Evolutionary conservation across 2,329 filamentous ascomycete species (phyloP), one percentile per base, ranked within the genome.

Genomic region (Fusarium guadeloupense): DNA sequence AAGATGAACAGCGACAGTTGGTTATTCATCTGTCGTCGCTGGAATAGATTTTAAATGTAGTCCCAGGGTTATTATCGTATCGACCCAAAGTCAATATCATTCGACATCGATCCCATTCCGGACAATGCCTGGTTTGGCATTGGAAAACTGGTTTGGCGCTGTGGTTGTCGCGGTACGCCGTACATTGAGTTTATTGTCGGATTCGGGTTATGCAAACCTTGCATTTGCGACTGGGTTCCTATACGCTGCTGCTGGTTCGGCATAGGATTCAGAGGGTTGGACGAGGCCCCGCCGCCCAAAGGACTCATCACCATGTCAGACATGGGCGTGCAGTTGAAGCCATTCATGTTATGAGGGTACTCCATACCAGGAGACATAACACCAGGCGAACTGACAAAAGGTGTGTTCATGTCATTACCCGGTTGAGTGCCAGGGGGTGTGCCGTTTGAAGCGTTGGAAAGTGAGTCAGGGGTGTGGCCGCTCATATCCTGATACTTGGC

Each of bases 301-400:
- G 80, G 80, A 30, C 76, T 83, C 76, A 85, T 82, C 33, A 83
- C 77, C 71, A 86, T 81, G 8, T 86, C 83, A 2, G 81, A 73
- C 59, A 86, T 82, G 9, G 80, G 72, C 17, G 75, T 77, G 28
- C 71, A 76, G 44, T 62, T 64, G 23, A 80, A 86, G 4, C 80
- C 78, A 31, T 73, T 72, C 45, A 83, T 72, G 47, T 68, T 68
- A 26, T 81, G 78, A 3, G 77, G 65, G 57, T 83, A 83, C 5
- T 86, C 84, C 51, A 81, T 74, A 5, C 74, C 74, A 1, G 83
- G 82, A 4, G 84, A 85, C 75, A 86, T 79, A 21, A 85, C 79
- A 12, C 75, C 68, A 0, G 84, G 83, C 2, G 84, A 85, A 54
- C 80, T 80, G 16, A 78, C 78, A 63, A 83, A 87, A 0, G 83